Conservation (phyloP, 495 filamentous ascomycete species). For the Podospora pseudocomata region DNA sequence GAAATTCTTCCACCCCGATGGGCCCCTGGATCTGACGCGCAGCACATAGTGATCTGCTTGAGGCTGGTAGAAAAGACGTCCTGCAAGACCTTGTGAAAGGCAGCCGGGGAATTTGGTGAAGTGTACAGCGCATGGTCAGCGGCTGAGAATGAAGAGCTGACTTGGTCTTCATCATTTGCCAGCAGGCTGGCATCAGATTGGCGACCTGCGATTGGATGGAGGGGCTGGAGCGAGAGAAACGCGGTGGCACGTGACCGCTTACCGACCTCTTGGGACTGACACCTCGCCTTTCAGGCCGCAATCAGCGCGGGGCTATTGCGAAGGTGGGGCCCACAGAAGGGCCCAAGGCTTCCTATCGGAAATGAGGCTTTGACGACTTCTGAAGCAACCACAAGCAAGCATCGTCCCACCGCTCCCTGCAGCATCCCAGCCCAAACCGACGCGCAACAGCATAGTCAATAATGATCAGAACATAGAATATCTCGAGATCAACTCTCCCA, state of each 20-base stretch:
- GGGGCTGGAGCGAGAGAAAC: not conserved
- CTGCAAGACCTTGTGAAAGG: not conserved
- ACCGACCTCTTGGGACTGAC: not conserved
- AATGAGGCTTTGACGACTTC: conserved; percentile 23
- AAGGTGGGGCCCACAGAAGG: not conserved
- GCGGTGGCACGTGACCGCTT: not conserved
- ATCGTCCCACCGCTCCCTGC: not conserved
- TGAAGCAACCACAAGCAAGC: conserved; percentile 17
- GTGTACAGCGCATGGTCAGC: not conserved
- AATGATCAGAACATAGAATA: not conserved
- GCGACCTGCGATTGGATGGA: not conserved
- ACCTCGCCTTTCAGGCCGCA: not conserved
- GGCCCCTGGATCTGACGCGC: not conserved
- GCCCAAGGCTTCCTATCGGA: not conserved
- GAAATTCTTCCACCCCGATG: not conserved
- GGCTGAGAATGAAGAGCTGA: not conserved
- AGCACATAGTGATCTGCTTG: not conserved
- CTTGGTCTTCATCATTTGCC: not conserved
- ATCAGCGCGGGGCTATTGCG: conserved; percentile 6
- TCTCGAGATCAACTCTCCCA: not conserved
- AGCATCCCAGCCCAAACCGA: not conserved
- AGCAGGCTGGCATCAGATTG: not conserved
- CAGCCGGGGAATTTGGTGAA: not conserved
- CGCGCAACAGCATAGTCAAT: not conserved
- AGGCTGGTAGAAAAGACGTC: not conserved